Conservation (phyloP, 805 yeast genomes). For the Danielozyma ontarioensis region DNA sequence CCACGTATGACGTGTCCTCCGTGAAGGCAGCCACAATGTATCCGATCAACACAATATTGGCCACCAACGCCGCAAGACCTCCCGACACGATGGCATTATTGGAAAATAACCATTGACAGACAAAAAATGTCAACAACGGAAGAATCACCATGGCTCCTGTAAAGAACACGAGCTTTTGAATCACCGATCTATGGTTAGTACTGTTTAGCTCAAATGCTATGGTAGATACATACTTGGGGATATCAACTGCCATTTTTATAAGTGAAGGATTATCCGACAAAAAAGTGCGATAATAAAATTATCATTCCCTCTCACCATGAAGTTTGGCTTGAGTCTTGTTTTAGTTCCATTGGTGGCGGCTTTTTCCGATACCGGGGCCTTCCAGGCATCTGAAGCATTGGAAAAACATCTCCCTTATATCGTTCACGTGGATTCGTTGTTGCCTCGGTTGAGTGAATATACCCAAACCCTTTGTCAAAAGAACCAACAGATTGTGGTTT, state of each 20-base stretch:
- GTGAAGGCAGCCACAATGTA: slow-evolving; percentile 71
- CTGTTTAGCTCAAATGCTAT: not conserved
- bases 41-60: slow-evolving; percentile 68
- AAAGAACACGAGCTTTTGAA: slow-evolving; percentile 64
- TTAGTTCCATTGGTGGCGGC: slow-evolving; percentile 11
- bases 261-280: not conserved
- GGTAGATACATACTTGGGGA: slow-evolving; percentile 32
- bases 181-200: slow-evolving; percentile 48
- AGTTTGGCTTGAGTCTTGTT: slow-evolving; percentile 1
- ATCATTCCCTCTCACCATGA: too few relatives aligned
- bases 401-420: slow-evolving; percentile 13
- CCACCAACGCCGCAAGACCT: slow-evolving; percentile 73
- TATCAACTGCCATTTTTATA: slow-evolving; percentile 31
- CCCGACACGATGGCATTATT: slow-evolving; percentile 66
- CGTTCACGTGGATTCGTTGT: slow-evolving; percentile 5
- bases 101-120: slow-evolving; percentile 38
- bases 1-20: slow-evolving; percentile 46
- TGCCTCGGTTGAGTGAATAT: not conserved
- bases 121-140: slow-evolving; percentile 62
- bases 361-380: slow-evolving; percentile 20
- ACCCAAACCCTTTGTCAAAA: not conserved
- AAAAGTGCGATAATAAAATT: too few relatives aligned
- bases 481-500: not conserved
- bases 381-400: slow-evolving; percentile 12
- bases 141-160: slow-evolving; percentile 71